These are phyloP conservation scores for Pseudofabraea citricarpa DNA, from an alignment of 2,329 filamentous ascomycete genomes.

Conservation along the genomic window DNA sequence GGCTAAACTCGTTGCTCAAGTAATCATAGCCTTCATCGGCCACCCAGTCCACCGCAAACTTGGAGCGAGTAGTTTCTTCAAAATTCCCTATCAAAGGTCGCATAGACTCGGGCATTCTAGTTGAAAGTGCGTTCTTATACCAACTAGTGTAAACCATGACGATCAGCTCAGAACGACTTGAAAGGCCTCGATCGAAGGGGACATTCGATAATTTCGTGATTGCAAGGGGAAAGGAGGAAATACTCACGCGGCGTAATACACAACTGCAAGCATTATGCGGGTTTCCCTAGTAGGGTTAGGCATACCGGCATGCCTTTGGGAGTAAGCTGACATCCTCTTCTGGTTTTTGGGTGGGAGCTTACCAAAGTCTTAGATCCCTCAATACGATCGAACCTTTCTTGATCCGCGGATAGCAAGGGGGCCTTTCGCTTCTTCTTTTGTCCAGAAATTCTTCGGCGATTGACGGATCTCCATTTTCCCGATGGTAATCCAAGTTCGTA, in stretches of 20 bases:
- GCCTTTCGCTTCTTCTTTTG: slow-evolving; percentile 4
- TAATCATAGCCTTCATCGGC: neutral
- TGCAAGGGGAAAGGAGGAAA: neutral
- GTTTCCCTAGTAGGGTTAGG: neutral
- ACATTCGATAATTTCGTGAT: neutral
- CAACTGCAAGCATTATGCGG: neutral
- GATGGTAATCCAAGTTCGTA: neutral
- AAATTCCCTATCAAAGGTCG: neutral
- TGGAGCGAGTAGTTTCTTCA: neutral
- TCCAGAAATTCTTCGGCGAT: slow-evolving; percentile 2
- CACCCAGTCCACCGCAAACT: neutral
- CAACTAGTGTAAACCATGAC: neutral
- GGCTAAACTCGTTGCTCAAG: neutral
- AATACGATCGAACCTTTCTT: slow-evolving; percentile 3
- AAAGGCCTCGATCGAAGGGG: neutral
- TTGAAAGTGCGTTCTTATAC: neutral
- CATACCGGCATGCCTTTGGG: neutral
- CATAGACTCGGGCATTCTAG: neutral
- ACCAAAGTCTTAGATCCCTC: slow-evolving; percentile 2
- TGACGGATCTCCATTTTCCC: neutral
- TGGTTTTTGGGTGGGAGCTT: no score
- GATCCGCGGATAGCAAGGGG: neutral
- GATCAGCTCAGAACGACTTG: neutral
- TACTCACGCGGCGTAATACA: neutral
- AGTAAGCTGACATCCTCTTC: neutral